Conservation (phyloP, 164 flowering plant genomes). For the Pachysandra terminalis region DNA sequence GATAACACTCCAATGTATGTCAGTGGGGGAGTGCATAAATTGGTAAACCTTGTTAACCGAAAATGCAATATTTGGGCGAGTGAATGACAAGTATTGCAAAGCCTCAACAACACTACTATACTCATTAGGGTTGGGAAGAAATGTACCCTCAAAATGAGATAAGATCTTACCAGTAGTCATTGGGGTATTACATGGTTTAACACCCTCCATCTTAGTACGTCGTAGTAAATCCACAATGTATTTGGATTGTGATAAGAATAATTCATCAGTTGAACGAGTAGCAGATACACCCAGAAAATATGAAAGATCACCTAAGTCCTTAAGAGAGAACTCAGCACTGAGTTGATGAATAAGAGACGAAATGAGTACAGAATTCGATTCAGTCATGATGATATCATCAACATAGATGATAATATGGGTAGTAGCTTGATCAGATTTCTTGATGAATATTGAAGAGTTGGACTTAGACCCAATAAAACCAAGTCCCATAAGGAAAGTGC, state of each 20-base stretch:
- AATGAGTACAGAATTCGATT: too few relatives aligned
- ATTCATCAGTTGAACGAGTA: not conserved
- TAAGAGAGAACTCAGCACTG: not conserved
- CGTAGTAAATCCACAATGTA: not conserved
- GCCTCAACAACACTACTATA: not conserved
- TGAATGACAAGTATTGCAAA: not conserved
- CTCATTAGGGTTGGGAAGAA: not conserved
- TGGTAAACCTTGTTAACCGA: not conserved
- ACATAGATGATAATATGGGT: too few relatives aligned
- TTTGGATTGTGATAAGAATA: not conserved
- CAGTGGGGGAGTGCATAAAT: not conserved
- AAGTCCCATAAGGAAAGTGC: not conserved
- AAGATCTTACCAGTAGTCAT: not conserved
- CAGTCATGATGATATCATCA: too few relatives aligned
- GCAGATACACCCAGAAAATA: not conserved
- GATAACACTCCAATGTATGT: not conserved
- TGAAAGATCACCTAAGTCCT: not conserved
- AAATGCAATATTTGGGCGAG: not conserved
- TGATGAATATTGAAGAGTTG: too few relatives aligned
- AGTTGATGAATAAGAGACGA: too few relatives aligned
- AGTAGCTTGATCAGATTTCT: too few relatives aligned
- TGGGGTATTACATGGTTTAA: not conserved
- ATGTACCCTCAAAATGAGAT: not conserved
- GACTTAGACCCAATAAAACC: not conserved
- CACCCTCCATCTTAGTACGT: not conserved